A percentile compares a stretch with the other conserved stretches of the same genome.
Evolutionary conservation across 352 stramenopile species (phyloP).

Genomic region (Phytophthora meadii): DNA sequence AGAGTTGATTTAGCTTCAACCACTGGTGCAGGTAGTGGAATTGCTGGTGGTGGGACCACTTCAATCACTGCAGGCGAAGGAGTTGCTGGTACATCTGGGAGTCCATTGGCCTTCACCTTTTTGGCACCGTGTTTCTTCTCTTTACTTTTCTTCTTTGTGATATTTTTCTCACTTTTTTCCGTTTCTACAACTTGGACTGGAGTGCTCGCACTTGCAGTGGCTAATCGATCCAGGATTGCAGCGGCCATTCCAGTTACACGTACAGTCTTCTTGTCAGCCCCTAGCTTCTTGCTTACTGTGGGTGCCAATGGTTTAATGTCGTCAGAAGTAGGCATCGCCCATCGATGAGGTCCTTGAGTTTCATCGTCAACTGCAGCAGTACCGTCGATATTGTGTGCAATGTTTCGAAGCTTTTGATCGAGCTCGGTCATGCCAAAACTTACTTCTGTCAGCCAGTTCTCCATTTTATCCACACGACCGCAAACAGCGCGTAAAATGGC

Average conservation of each 20-base stretch:
- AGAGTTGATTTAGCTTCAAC: background rate
- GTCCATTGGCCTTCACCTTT: constrained; percentile 24
- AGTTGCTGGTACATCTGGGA: constrained; percentile 8
- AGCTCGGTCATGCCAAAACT: constrained; percentile 80
- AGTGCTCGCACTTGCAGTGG: constrained; percentile 16
- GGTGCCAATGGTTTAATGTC: constrained; percentile 28
- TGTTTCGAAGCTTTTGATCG: constrained; percentile 78
- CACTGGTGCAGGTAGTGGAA: constrained; percentile 4
- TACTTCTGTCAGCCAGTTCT: constrained; percentile 77
- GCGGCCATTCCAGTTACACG: constrained; percentile 73
- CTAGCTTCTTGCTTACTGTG: constrained; percentile 65
- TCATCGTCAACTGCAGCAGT: constrained; percentile 70
- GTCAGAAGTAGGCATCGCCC: constrained; percentile 47
- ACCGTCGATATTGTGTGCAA: constrained; percentile 86
- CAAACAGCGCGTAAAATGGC: constrained; percentile 71
- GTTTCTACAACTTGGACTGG: constrained; percentile 6
- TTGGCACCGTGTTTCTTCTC: constrained; percentile 36
- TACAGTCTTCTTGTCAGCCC: constrained; percentile 55
- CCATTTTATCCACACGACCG: constrained; percentile 78
- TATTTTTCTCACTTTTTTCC: constrained; percentile 35
- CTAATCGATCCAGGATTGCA: constrained; percentile 60
- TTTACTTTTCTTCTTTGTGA: constrained; percentile 32
- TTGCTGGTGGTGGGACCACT: background rate
- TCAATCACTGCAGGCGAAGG: constrained; percentile 6
- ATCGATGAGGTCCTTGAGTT: constrained; percentile 44